Evolutionary conservation across 2,329 filamentous ascomycete genomes (phyloP), one percentile per base, ranked within the genome.

Genomic region (Botrytis pseudocinerea): DNA sequence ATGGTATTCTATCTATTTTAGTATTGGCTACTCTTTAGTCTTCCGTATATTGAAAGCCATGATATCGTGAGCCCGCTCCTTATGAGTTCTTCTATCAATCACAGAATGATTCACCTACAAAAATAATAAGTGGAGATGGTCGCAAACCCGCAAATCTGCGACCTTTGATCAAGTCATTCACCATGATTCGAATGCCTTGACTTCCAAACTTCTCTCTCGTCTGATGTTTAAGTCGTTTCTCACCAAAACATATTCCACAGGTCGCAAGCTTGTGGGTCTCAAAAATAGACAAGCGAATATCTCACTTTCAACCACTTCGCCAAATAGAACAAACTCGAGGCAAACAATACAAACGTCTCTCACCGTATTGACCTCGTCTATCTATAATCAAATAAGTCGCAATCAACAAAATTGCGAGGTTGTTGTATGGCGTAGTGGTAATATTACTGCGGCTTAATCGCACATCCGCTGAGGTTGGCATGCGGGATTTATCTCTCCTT

Each of bases 401-500:
- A 25, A 66, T 5, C 22, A 54, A 51, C 63, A 66, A 66, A 51
- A 38, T 65, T 38, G 63, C 63, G 64, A 68, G 64, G 48, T 68
- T 68, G 64, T 25, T 28, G 48, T 40, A 14, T 68, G 64, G 35
- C 25, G 64, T 22, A 68, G 64, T 68, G 46, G 64, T 68, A 68
- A 68, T 68, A 22, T 68, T 25, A 28, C 40, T 54, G 32, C 25
- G 25, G 35, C 48, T 68, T 68, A 68, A 42, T 42, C 64, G 25
- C n/a, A 68, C 46, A 68, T 68, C 35, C 48, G 35, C 42, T 42
- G 46, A 22, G 42, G 25, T 68, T 68, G 64, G 64, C 64, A 28
- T 68, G 35, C 64, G 63, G 63, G 63, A 66, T 46, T 66, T 51
- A 35, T 66, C 63, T 66, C 63, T 66, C 63, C 44, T 66, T 66